Percentiles rank a stretch among this genome's conserved stretches.
Evolutionary conservation across 257 asterid species (phyloP).

Genomic region (Thymus mandschuricus): DNA sequence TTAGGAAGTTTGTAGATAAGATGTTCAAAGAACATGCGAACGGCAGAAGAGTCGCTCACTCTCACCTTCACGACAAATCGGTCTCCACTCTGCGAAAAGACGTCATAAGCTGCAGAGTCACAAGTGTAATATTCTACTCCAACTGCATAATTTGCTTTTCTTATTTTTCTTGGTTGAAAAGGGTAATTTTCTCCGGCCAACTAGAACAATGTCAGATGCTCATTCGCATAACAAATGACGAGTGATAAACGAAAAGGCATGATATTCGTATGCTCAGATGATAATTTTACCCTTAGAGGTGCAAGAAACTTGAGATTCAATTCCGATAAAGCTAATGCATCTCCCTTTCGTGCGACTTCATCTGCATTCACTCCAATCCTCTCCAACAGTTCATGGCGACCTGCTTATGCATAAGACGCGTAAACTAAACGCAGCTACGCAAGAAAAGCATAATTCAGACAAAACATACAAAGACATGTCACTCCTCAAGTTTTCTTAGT

Average conservation of each 20-base stretch:
- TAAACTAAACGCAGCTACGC: neutral
- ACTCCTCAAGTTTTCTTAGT: too few relatives aligned
- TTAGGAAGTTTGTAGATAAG: slow-evolving; percentile 71
- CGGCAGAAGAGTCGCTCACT: slow-evolving; percentile 64
- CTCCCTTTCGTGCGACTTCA: slow-evolving; percentile 74
- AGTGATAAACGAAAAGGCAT: neutral
- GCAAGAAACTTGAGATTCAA: slow-evolving; percentile 78
- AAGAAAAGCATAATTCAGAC: neutral
- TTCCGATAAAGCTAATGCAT: slow-evolving; percentile 79
- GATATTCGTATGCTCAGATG: slow-evolving; percentile 5
- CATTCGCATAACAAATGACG: too few relatives aligned
- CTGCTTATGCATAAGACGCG: slow-evolving; percentile 46
- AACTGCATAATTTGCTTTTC: neutral
- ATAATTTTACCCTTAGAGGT: slow-evolving; percentile 69
- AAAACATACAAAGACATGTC: neutral
- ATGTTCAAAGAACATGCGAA: slow-evolving; percentile 81
- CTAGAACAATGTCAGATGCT: too few relatives aligned
- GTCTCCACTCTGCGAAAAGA: slow-evolving; percentile 75
- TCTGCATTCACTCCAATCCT: slow-evolving; percentile 74
- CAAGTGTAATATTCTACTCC: neutral
- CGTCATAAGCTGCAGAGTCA: slow-evolving; percentile 20
- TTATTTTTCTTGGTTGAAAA: too few relatives aligned
- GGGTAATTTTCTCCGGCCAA: too few relatives aligned
- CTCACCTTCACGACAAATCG: slow-evolving; percentile 75
- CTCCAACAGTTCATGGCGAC: slow-evolving; percentile 88